Evolutionary conservation across 106 monocot genomes (phyloP), one percentile per base, ranked within the genome.

Genomic region (Acorus calamus): DNA sequence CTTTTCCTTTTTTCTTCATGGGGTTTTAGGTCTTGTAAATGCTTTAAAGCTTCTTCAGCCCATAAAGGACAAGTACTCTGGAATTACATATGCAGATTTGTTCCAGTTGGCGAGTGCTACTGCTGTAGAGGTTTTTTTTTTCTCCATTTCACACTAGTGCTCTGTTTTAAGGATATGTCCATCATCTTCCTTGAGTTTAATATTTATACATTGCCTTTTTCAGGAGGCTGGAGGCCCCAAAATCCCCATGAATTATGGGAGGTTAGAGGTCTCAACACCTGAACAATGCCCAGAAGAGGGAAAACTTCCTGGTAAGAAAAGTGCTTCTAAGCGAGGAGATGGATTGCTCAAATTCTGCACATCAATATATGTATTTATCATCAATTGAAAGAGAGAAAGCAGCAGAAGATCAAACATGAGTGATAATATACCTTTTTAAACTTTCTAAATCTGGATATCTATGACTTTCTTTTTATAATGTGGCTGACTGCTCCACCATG

Each of bases 91-190:
- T 78, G 98, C 98, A 6, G 98, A 99, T 72, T 76, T 99, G 44
- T 99, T 99, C 64, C 98, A 99, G 65, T 59, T 99, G 62, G 98
- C 98, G 47, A 99, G 98, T 77, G 98, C 98, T 50, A 88, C 98
- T 53, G 85, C 98, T 50, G 68, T 99, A 57, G 98, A 99, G 88
- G 98, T 92, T 44, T 41, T 57, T 8, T 60, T 49, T 46, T 56
- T 53, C 45, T 43, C 57, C 56, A 49, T 2, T 53, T n/a, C 28
- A 3, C 28, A 0, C 28, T 28, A 28, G 1, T 28, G 28, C 28
- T 28, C 28, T 28, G 28, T 28, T 28, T 28, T 28, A 28, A 28
- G 28, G 28, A 28, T 28, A 28, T 28, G 28, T 28, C 28, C 28
- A 28, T 28, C 28, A 28, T 28, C 28, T 28, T 28, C 28, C 28